phyloP scores from a whole-genome alignment of 345 rosid species.

The Aegle marmelos region DNA sequence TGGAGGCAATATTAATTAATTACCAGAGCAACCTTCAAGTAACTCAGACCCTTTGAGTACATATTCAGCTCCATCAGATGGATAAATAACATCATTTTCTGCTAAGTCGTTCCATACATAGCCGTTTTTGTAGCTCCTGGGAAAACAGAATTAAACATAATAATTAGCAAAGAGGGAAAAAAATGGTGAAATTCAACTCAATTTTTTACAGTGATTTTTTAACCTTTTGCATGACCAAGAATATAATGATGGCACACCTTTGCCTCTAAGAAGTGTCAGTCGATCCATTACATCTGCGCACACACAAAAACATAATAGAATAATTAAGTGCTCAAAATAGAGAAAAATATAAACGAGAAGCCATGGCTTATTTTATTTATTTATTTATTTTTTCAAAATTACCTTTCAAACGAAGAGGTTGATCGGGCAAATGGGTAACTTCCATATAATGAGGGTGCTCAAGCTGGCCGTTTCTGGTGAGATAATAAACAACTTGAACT shows the following conservation, averaged over 20 bases:
- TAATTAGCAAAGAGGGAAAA: background rate
- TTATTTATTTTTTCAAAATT: no score
- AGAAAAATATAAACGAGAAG: background rate
- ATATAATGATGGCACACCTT: slow-evolving; percentile 72
- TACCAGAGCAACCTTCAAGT: slow-evolving; percentile 46
- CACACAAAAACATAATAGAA: background rate
- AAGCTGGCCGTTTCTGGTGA: slow-evolving; percentile 85
- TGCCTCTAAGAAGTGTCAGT: slow-evolving; percentile 71
- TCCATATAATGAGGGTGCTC: slow-evolving; percentile 95
- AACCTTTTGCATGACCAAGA: slow-evolving; percentile 98
- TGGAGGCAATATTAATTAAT: background rate
- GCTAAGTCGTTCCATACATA: slow-evolving; percentile 94
- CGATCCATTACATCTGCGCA: slow-evolving; percentile 62
- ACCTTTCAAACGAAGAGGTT: slow-evolving; percentile 86
- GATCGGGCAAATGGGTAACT: slow-evolving; percentile 56
- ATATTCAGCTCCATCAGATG: slow-evolving; percentile 76
- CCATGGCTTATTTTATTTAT: background rate
- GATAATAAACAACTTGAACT: slow-evolving; percentile 79
- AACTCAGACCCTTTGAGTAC: slow-evolving; percentile 95
- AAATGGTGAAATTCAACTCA: no score
- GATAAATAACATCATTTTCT: slow-evolving; percentile 69
- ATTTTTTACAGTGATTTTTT: background rate
- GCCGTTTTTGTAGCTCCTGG: slow-evolving; percentile 87
- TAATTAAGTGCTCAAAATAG: background rate
- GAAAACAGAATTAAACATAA: background rate